Percentiles rank a stretch among this genome's conserved stretches.
Conservation (phyloP, 805 yeast species). For the Kluyveromyces nonfermentans region DNA sequence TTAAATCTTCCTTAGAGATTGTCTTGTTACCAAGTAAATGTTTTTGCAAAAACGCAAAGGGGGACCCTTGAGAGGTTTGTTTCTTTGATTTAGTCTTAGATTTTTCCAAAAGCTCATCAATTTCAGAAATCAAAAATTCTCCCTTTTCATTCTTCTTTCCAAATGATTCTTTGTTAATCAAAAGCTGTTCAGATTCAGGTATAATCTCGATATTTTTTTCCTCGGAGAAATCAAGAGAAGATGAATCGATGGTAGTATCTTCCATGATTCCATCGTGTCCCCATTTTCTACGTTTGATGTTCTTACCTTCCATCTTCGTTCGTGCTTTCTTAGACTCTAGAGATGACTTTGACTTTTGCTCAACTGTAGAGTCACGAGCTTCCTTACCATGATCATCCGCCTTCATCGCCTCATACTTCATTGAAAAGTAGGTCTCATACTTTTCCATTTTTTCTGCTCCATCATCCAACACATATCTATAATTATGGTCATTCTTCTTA, state of each 20-base stretch:
- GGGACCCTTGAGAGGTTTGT: conserved; percentile 14
- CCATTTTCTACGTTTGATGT: conserved; percentile 43
- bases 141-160: conserved; percentile 41
- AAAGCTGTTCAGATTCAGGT: conserved; percentile 11
- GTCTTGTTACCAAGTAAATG: conserved; percentile 62
- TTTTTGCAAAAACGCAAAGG: conserved; percentile 45
- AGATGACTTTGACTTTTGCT: conserved; percentile 9
- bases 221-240: conserved; percentile 47
- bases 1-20: conserved; percentile 53
- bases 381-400: conserved; percentile 4
- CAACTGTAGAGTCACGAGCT: neutral
- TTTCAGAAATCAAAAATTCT: conserved; percentile 55
- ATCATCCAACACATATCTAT: conserved; percentile 22
- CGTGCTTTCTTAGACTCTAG: conserved; percentile 3
- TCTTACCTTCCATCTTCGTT: conserved; percentile 8
- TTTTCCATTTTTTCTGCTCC: conserved; percentile 29
- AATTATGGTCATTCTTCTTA: conserved; percentile 20
- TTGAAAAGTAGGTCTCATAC: conserved; percentile 31
- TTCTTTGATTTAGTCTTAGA: conserved; percentile 14
- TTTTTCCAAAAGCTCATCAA: conserved; percentile 33
- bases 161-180: conserved; percentile 26
- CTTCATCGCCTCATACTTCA: conserved; percentile 25
- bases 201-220: conserved; percentile 12
- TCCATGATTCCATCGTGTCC: conserved; percentile 50
- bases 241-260: conserved; percentile 34